These are phyloP conservation scores for Trichomonascaceae sp. DNA, from an alignment of 1,139 yeast genomes.

Conservation along the genomic window DNA sequence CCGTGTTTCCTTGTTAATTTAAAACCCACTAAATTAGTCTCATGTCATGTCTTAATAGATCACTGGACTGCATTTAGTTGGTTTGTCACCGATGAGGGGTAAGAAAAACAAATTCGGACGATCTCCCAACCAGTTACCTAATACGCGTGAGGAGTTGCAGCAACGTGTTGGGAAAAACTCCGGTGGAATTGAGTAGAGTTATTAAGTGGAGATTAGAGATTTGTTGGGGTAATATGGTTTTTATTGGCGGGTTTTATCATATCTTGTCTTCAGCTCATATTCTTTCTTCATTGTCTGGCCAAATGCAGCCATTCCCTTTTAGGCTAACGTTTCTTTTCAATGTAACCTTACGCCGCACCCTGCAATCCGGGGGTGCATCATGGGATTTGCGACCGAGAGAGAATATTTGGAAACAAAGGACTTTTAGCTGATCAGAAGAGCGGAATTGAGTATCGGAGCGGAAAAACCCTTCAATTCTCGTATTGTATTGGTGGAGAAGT, in stretches of 20 bases:
- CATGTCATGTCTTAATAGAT: not conserved
- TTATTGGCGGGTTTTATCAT: not conserved
- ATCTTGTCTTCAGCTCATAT: not conserved
- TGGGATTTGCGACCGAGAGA: not conserved
- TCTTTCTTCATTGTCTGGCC: not conserved
- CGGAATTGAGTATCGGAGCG: not conserved
- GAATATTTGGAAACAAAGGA: not conserved
- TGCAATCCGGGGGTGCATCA: not conserved
- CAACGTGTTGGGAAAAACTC: not conserved
- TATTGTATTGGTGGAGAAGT: not conserved
- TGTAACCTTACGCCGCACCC: not conserved
- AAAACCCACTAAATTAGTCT: not conserved
- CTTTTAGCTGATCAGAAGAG: not conserved
- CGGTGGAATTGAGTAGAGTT: too few relatives aligned
- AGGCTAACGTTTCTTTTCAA: not conserved
- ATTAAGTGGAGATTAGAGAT: not conserved
- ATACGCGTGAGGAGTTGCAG: not conserved
- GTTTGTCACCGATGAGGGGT: not conserved
- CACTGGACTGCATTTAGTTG: not conserved
- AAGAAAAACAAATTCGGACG: not conserved
- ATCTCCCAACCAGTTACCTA: not conserved
- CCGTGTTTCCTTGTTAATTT: not conserved
- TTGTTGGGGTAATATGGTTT: not conserved
- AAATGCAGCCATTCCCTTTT: not conserved
- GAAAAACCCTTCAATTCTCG: not conserved